Conservation (phyloP, 768 basidiomycete species). For the Pleurotus tuber-regium region DNA sequence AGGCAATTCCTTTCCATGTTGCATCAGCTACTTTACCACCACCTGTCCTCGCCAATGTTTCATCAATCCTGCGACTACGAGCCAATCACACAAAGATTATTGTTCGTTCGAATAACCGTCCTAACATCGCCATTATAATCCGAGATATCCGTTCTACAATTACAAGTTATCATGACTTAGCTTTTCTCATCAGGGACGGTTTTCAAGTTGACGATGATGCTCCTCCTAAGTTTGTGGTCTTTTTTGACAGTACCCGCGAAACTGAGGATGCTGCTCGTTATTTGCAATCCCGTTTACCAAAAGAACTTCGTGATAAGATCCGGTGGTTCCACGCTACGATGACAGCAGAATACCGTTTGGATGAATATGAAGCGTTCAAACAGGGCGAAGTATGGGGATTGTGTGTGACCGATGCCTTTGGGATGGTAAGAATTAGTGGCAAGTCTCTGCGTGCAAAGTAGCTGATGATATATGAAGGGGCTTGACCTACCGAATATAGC, state of each 20-base stretch:
- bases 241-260: slow-evolving; percentile 24
- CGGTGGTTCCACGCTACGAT: slow-evolving; percentile 27
- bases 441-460: slow-evolving; percentile 10
- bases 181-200: slow-evolving; percentile 19
- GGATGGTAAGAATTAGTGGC: slow-evolving; percentile 26
- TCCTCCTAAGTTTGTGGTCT: slow-evolving; percentile 20
- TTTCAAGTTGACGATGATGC: slow-evolving; percentile 5
- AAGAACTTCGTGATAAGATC: slow-evolving; percentile 13
- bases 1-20: slow-evolving; percentile 25
- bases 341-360: slow-evolving; percentile 19
- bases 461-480: slow-evolving; percentile 23
- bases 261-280: slow-evolving; percentile 11
- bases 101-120: slow-evolving; percentile 26
- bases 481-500: slow-evolving; percentile 31
- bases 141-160: slow-evolving; percentile 20
- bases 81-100: slow-evolving; percentile 10
- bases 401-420: slow-evolving; percentile 28
- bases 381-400: slow-evolving; percentile 23
- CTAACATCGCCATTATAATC: slow-evolving; percentile 28
- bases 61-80: slow-evolving; percentile 14
- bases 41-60: slow-evolving; percentile 20
- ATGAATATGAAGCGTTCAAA: slow-evolving; percentile 12
- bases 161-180: slow-evolving; percentile 22
- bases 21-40: slow-evolving; percentile 32
- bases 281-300: slow-evolving; percentile 14